phyloP scores from a whole-genome alignment of 306 rosid species.

The Ormosia semicastrata region DNA sequence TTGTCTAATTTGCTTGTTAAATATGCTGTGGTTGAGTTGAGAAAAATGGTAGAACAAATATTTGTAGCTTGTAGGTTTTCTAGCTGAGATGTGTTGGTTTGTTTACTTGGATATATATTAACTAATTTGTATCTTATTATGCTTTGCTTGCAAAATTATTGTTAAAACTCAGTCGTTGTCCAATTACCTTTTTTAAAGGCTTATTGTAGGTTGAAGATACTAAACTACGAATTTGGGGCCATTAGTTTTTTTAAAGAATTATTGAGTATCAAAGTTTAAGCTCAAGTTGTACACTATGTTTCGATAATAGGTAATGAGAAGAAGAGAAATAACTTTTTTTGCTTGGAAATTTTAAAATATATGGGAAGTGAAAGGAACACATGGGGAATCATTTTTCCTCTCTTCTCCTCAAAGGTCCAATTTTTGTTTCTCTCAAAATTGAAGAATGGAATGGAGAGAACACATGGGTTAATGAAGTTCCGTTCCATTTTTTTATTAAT shows the following conservation, averaged over 20 bases:
- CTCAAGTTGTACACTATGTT: too few relatives aligned
- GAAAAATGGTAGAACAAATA: neutral
- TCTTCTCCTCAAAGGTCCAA: too few relatives aligned
- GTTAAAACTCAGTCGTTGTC: neutral
- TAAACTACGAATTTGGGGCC: neutral
- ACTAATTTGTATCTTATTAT: neutral
- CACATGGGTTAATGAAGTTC: too few relatives aligned
- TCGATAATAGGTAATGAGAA: too few relatives aligned
- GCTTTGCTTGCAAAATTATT: conserved; percentile 4
- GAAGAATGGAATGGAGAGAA: too few relatives aligned
- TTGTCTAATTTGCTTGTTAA: neutral
- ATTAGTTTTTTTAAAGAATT: neutral
- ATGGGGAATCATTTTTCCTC: too few relatives aligned
- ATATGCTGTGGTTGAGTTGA: neutral
- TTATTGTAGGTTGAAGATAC: conserved; percentile 6
- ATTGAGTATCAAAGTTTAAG: conserved; percentile 2
- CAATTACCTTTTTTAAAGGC: neutral
- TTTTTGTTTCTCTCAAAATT: too few relatives aligned
- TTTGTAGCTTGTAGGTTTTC: neutral
- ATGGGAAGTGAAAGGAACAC: too few relatives aligned
- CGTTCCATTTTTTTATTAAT: too few relatives aligned
- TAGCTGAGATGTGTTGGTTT: conserved; percentile 2
- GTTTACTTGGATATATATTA: neutral
- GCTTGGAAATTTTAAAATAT: too few relatives aligned
- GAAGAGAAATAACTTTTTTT: too few relatives aligned